Percentiles rank a stretch among this genome's conserved stretches.
Conservation (phyloP, 148 eudicot species). For the Dianthus caryophyllus region DNA sequence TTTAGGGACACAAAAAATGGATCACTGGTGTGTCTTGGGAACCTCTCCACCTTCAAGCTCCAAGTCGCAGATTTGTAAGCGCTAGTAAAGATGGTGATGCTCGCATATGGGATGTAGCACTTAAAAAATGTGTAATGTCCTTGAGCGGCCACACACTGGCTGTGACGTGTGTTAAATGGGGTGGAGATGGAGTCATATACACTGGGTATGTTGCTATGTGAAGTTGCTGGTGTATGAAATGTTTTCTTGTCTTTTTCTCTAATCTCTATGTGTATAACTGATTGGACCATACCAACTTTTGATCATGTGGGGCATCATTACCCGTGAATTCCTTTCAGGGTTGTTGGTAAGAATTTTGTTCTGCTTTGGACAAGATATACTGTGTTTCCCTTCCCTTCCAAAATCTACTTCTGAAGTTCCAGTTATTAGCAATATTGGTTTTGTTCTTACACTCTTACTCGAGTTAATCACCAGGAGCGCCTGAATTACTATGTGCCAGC, state of each 20-base stretch:
- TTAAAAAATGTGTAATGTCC: constrained; percentile 56
- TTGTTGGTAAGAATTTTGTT: neutral
- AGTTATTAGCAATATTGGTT: neutral
- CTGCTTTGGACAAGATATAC: constrained; percentile 3
- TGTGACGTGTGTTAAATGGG: constrained; percentile 97
- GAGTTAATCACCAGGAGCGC: neutral
- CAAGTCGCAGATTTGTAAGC: constrained; percentile 87
- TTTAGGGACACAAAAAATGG: constrained; percentile 98
- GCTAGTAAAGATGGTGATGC: constrained; percentile 99
- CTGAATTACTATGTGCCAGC: neutral
- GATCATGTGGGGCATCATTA: neutral
- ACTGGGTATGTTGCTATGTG: constrained; percentile 63
- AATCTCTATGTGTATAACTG: neutral
- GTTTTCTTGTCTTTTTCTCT: neutral
- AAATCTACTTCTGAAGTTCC: neutral
- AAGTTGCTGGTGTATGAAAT: neutral
- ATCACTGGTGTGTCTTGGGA: constrained; percentile 97
- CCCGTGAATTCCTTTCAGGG: neutral
- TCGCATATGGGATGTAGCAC: constrained; percentile 79
- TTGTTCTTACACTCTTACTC: neutral
- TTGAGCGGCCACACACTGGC: constrained; percentile 91
- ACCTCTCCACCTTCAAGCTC: constrained; percentile 86
- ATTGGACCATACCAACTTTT: neutral
- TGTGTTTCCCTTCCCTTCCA: neutral
- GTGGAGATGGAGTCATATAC: constrained; percentile 93